A percentile compares a stretch with the other conserved stretches of the same genome.
Evolutionary conservation across 2,329 filamentous ascomycete species (phyloP).

Genomic region (Endoconidiophora laricicola): DNA sequence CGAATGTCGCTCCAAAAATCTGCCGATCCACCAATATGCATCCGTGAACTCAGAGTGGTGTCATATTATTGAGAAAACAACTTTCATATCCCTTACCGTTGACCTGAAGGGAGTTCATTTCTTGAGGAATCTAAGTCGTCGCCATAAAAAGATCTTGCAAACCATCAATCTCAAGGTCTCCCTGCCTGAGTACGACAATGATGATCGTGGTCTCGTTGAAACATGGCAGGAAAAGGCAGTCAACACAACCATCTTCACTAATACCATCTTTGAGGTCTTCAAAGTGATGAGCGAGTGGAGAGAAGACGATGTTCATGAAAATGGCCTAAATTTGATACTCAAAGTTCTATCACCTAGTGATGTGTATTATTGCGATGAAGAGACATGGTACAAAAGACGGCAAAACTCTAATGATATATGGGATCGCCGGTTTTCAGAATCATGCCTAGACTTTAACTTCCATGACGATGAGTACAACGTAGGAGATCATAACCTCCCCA

Average conservation of each 20-base stretch:
- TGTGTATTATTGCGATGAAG: constrained; percentile 14
- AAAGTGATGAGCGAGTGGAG: constrained; percentile 13
- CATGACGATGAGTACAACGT: constrained; percentile 45
- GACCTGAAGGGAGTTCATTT: constrained; percentile 1
- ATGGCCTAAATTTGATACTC: constrained; percentile 14
- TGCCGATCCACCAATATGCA: constrained; percentile 2
- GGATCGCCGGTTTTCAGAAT: constrained; percentile 20
- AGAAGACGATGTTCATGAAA: constrained; percentile 12
- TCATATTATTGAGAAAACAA: constrained; percentile 11
- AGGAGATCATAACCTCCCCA: constrained; percentile 32
- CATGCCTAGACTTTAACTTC: constrained; percentile 49
- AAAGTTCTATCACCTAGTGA: constrained; percentile 15
- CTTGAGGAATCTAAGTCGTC: neutral
- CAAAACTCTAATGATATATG: constrained; percentile 15
- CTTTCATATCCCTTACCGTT: constrained; percentile 10
- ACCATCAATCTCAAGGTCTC: constrained; percentile 10
- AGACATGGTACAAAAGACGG: constrained; percentile 15
- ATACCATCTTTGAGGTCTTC: constrained; percentile 9
- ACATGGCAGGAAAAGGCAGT: constrained; percentile 12
- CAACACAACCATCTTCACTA: constrained; percentile 11
- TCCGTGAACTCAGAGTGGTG: constrained; percentile 13
- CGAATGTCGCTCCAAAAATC: constrained; percentile 1
- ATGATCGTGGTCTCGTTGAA: constrained; percentile 11
- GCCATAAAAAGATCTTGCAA: constrained; percentile 8
- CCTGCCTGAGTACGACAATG: constrained; percentile 8